Base-by-base conservation (phyloP, 331 rosid genomes). In the Telfairia occidentalis region DNA sequence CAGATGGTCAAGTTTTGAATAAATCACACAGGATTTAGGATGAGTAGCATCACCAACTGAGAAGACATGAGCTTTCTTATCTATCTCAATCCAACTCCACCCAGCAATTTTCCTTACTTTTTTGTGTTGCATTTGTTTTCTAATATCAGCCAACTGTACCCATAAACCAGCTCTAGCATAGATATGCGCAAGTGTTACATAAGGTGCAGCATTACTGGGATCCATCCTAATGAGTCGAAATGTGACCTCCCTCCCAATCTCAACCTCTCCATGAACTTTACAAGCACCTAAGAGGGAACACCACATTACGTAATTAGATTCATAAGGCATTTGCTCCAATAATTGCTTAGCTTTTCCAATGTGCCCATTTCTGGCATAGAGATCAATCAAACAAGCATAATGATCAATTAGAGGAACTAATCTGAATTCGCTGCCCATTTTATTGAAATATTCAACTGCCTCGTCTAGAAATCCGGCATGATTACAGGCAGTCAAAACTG, bases 351-450 rank as follows among this genome's bases (percentile, higher is more conserved):
- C 89, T 78, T 83, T 86, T 48, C 64, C 79, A 15, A 89, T 54
- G 65, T 84, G 77, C 61, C 90, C 90, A 30, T 81, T 84, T 87
- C 90, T 85, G 69, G 85, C 92, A 77, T 82, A 81, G 21, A 89
- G 96, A 78, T 89, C 89, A 32, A 89, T 38, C 86, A 87, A 79
- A 87, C 92, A 87, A 76, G 89, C 91, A 81, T 82, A 89, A 61
- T 85, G 90, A 74, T 89, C 92, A 50, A 76, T 78, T 76, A 76
- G 74, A 73, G 90, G 90, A 79, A 60, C 74, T 49, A 87, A 54
- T 45, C 75, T 73, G 18, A 81, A 84, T 28, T 58, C 42, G 49
- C 78, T 49, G 54, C 70, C 86, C 92, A 85, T 87, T 83, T 76
- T 80, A 66, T 82, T 85, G 48, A 85, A 87, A 63, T 87, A 85